A percentile compares a stretch with the other conserved stretches of the same genome.
These are phyloP conservation scores for Cladosporium sp. DNA, from an alignment of 2,329 filamentous ascomycete species.

Conservation along the genomic window DNA sequence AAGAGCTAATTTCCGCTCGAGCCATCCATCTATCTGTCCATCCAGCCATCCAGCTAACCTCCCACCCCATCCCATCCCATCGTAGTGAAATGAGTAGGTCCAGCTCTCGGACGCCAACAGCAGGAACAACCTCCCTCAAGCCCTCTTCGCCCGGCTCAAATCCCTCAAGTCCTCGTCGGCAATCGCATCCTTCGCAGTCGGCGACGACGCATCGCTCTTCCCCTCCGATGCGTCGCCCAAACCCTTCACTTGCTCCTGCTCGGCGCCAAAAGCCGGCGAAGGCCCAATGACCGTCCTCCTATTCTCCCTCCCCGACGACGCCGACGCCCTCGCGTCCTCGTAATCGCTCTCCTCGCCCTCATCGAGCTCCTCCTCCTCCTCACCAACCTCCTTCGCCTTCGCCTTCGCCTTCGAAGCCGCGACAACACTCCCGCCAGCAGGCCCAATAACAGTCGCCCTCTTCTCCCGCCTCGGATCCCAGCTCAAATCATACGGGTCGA, in stretches of 20 bases:
- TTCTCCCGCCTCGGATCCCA: constrained; percentile 13
- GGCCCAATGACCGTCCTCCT: constrained; percentile 18
- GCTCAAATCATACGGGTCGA: constrained; percentile 8
- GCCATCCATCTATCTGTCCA: too few species aligned
- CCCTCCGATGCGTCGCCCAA: not conserved
- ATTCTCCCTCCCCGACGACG: constrained; percentile 6
- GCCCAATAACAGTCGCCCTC: constrained; percentile 18
- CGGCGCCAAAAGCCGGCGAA: not conserved
- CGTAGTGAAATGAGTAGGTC: too few species aligned
- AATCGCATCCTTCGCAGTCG: not conserved
- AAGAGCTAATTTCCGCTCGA: too few species aligned
- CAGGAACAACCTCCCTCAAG: not conserved
- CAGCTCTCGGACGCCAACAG: too few species aligned
- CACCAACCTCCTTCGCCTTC: not conserved
- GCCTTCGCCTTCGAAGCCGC: not conserved
- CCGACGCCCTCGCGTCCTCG: not conserved
- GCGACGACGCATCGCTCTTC: not conserved
- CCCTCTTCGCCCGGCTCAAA: not conserved
- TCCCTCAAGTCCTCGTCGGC: not conserved
- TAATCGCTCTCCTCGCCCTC: not conserved
- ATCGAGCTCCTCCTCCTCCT: not conserved
- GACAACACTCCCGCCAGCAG: not conserved
- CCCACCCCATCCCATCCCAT: too few species aligned
- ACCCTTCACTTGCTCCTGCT: not conserved
- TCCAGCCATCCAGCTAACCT: too few species aligned